phyloP scores from a whole-genome alignment of 257 asterid species.

The Schizonepeta tenuifolia region DNA sequence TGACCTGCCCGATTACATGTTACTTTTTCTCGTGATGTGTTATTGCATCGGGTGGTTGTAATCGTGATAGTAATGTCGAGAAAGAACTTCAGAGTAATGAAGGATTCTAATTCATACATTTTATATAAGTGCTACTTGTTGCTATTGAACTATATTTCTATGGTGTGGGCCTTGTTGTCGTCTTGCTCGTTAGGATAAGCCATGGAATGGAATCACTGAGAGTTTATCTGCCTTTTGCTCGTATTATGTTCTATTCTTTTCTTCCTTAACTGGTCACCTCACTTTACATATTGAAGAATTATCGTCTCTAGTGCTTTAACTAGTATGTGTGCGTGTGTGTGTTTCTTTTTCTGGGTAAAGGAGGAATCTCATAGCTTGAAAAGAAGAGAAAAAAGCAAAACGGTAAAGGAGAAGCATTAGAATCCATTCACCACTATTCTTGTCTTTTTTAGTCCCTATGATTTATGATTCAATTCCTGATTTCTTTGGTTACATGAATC shows the following conservation, averaged over 20 bases:
- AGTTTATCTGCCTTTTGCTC: conserved; percentile 25
- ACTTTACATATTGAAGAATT: conserved; percentile 28
- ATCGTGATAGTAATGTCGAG: too few species aligned
- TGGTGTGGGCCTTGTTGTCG: conserved; percentile 27
- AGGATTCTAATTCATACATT: neutral
- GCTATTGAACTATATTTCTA: neutral
- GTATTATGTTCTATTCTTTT: conserved; percentile 30
- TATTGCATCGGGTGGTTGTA: neutral
- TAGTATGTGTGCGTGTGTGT: neutral
- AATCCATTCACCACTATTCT: conserved; percentile 31
- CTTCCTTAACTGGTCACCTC: conserved; percentile 2
- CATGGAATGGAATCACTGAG: conserved; percentile 29
- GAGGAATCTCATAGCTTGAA: conserved; percentile 29
- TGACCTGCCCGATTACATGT: neutral
- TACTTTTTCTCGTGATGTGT: neutral
- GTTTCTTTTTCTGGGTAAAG: conserved; percentile 7
- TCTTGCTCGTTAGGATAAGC: conserved; percentile 24
- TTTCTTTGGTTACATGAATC: neutral
- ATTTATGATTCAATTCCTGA: neutral
- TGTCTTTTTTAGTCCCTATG: conserved; percentile 3
- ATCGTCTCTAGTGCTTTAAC: neutral
- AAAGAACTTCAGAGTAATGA: neutral
- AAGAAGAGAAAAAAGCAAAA: conserved; percentile 23
- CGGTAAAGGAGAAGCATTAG: conserved; percentile 21
- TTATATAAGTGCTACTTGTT: too few species aligned